phyloP scores from a whole-genome alignment of 306 rosid species.

The Calophaca sinica region DNA sequence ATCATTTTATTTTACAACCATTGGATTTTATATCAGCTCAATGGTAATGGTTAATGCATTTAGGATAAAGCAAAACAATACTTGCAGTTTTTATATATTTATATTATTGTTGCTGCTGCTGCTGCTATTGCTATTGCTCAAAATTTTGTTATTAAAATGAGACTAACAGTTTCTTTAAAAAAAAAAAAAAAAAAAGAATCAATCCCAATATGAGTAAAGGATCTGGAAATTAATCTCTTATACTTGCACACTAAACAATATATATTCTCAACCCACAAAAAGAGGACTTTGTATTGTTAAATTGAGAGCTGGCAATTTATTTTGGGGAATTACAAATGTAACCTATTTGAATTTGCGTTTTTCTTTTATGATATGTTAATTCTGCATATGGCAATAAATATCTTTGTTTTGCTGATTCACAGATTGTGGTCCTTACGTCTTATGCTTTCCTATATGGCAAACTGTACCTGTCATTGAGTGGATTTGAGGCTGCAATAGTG shows the following conservation, averaged over 20 bases:
- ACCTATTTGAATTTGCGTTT: not conserved
- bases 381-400: conserved; percentile 36
- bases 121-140: not conserved
- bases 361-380: conserved; percentile 1
- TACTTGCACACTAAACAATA: not conserved
- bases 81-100: conserved; percentile 11
- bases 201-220: conserved; percentile 16
- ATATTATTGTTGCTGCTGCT: not conserved
- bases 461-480: conserved; percentile 92
- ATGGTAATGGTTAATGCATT: conserved; percentile 66
- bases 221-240: conserved; percentile 29
- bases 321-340: not conserved
- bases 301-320: conserved; percentile 15
- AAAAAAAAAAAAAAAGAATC: not conserved
- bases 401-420: conserved; percentile 47
- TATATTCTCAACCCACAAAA: conserved; percentile 4
- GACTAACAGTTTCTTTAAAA: conserved; percentile 11
- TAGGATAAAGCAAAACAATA: conserved; percentile 17
- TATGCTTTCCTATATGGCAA: conserved; percentile 84
- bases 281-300: conserved; percentile 8
- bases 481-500: conserved; percentile 76
- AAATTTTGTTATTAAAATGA: conserved; percentile 19
- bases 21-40: conserved; percentile 87
- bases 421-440: conserved; percentile 82
- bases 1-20: conserved; percentile 83